Evolutionary conservation across 257 asterid species (phyloP).

Genomic region (Solanum megistacrolobum): DNA sequence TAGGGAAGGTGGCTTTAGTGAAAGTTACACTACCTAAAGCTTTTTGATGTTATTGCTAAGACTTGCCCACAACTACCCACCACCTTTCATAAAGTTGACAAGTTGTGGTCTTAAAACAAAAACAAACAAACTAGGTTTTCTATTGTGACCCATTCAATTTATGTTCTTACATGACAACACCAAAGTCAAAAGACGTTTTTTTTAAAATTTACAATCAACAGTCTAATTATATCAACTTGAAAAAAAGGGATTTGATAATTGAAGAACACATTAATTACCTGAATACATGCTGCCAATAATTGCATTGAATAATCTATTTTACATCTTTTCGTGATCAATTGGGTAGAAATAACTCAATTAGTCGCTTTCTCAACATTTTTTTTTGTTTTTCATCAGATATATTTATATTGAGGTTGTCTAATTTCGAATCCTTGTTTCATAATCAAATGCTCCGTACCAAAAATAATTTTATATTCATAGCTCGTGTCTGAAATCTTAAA

Average conservation of each 20-base stretch:
- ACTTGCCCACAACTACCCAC: neutral
- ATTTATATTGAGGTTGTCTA: too few relatives aligned
- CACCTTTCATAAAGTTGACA: neutral
- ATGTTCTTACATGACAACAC: neutral
- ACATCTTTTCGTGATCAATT: neutral
- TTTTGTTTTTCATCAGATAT: too few relatives aligned
- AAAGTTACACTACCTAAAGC: neutral
- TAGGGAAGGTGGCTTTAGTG: neutral
- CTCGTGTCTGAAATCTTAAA: rapidly evolving
- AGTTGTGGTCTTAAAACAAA: neutral
- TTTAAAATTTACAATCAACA: neutral
- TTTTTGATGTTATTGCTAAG: neutral
- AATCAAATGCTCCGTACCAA: neutral
- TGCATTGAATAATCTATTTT: neutral
- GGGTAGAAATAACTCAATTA: neutral
- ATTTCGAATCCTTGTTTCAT: too few relatives aligned
- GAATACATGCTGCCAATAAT: neutral
- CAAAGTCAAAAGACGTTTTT: neutral
- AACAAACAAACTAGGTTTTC: neutral
- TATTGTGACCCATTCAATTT: neutral
- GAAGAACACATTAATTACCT: neutral
- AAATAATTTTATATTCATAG: neutral
- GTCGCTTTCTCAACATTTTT: neutral
- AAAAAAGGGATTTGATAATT: neutral
- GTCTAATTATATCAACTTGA: neutral